phyloP scores from a whole-genome alignment of 176 grass and related monocot genomes.

The Cocos nucifera region DNA sequence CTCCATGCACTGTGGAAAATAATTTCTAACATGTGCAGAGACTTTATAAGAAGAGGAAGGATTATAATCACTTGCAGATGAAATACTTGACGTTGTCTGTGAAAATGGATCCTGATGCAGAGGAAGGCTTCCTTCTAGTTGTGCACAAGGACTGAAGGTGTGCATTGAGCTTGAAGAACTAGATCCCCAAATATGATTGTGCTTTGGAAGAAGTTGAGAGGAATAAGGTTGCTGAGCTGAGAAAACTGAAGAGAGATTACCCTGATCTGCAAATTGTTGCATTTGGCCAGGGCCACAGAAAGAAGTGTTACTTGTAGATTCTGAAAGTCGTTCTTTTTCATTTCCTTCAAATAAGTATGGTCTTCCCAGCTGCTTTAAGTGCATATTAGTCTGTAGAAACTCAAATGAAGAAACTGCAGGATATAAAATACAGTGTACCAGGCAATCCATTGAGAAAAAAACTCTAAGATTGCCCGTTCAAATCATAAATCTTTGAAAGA shows the following conservation, averaged over 20 bases:
- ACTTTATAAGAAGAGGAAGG: constrained; percentile 8
- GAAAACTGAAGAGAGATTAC: no score
- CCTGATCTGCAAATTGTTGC: neutral
- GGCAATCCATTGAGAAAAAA: no score
- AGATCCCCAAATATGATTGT: no score
- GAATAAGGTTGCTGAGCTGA: neutral
- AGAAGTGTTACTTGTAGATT: neutral
- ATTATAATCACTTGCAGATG: constrained; percentile 8
- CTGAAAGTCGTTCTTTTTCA: neutral
- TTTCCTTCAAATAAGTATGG: no score
- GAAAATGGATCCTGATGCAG: constrained; percentile 1
- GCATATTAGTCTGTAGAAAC: neutral
- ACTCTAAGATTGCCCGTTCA: no score
- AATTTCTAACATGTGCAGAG: neutral
- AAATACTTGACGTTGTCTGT: constrained; percentile 7
- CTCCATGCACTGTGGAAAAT: neutral
- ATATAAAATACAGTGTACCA: no score
- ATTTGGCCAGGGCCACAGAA: neutral
- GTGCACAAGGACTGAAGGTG: constrained; percentile 5
- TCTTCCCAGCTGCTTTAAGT: neutral
- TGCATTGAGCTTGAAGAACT: no score
- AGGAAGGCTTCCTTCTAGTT: constrained; percentile 9
- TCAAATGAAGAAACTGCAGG: neutral
- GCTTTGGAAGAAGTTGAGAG: neutral
- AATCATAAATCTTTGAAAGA: no score